Base-by-base conservation (phyloP, 805 yeast genomes). In the Limtongia smithiae region DNA sequence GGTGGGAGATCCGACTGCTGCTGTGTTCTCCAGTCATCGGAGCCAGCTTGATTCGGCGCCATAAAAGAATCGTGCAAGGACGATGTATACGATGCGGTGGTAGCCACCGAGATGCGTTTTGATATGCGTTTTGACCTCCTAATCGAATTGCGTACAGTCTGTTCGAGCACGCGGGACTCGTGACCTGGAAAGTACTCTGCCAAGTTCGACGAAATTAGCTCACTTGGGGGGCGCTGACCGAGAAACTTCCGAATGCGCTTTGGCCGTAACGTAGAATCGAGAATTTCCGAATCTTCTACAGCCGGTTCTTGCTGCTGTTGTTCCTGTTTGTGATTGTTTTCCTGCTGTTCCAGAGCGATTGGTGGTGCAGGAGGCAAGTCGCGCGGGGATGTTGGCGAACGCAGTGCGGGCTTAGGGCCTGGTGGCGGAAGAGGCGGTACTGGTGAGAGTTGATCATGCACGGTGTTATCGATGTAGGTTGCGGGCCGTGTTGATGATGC, bases 151-250 rank as follows among this genome's bases (percentile, higher is more conserved):
- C 94, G 71, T 38, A 90, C 78, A 1, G 96, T 90, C 48, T 83
- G 81, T 53, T 84, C 84, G 54, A 93, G 74, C 49, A 83, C 83
- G 38, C 76, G 73, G 44, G 80, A 77, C 21, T 79, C 82, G 0
- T 95, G 82, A 34, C 82, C 83, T 0, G 98, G 98, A 73, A 93
- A 93, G 65, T 86, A 91, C 55, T 90, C 95, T 1, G 89, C 83
- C 56, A 91, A 71, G 62, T 91, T 88, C 1, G 90, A 81, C 1
- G 97, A 86, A 53, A 91, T 93, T 59, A 90, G 76, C 63, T 88
- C 95, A 51, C 93, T 82, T 0, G 97, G 90, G 5, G 98, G 98
- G 62, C 98, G 75, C 65, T 87, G 96, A 21, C 94, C 94, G 66
- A 83, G 82, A 51, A 85, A 76, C 47, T 71, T 73, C 48, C 78